Base-by-base conservation (phyloP, 2,329 filamentous ascomycete genomes). In the Monilinia fructigena region DNA sequence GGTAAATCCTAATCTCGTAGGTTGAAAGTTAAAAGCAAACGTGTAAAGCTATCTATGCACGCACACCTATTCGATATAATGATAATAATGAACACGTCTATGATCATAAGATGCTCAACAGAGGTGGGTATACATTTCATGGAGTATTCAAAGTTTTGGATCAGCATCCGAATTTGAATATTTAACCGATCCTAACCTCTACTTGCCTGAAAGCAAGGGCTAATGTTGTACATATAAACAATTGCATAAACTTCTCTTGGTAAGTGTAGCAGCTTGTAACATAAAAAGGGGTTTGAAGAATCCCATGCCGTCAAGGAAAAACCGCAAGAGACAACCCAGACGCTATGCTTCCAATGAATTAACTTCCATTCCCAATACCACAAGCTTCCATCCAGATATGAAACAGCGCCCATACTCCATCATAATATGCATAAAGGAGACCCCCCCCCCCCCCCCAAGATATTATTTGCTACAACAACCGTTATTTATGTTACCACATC, bases 291-390 rank as follows among this genome's bases (percentile, higher is more conserved):
- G 40, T n/a, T 58, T 62, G 47, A 26, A 53, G 48, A 20, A 28
- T 42, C 11, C 59, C 48, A 40, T 20, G 23, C 42, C 35, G 35
- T 50, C 38, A 18, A 65, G 42, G 31, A 31, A 55, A 55, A 60
- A 54, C 31, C 23, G 20, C 58, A 52, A 54, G 55, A 70, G 60
- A 71, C 69, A 70, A 67, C 72, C 72, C 72, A 69, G 68, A 72
- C 73, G 74, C 74, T 75, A 75, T 75, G 74, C 74, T 74, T 71
- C 69, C 72, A 73, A 74, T 55, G 64, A 68, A 72, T 65, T 68
- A 68, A 66, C 65, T 64, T 67, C 68, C 71, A 66, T 68, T 60
- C 58, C 72, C 60, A 45, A 54, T 62, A 55, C 47, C 50, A 62
- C 55, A 63, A 53, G 55, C 52, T 55, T 65, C 63, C 68, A 69